Evolutionary conservation across 2,329 filamentous ascomycete species (phyloP).

Genomic region (Microthyrium microscopicum): DNA sequence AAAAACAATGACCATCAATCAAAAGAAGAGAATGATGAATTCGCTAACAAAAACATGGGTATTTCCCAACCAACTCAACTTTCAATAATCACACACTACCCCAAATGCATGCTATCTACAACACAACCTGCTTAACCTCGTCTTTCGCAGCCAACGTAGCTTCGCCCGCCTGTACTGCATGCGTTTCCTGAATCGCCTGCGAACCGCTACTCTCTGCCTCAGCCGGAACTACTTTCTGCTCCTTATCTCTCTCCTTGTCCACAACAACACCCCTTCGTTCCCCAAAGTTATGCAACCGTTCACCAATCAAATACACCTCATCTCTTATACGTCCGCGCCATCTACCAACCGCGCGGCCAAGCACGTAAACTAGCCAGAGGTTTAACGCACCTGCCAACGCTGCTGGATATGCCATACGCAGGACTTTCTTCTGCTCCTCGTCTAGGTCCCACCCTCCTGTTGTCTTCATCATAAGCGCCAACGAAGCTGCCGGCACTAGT

Average conservation of each 20-base stretch:
- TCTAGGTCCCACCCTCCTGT: conserved; percentile 25
- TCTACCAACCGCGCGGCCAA: conserved; percentile 42
- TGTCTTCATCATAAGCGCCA: conserved; percentile 32
- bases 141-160: too few species aligned
- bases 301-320: conserved; percentile 91
- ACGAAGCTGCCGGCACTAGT: conserved; percentile 51
- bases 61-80: too few species aligned
- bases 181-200: too few species aligned
- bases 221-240: too few species aligned
- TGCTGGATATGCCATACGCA: conserved; percentile 56
- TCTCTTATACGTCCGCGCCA: conserved; percentile 78
- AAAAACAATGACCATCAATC: too few species aligned
- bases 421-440: conserved; percentile 26
- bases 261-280: conserved; percentile 24
- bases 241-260: not conserved
- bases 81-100: too few species aligned
- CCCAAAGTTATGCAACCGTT: conserved; percentile 87
- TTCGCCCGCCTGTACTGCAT: too few species aligned
- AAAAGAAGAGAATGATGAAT: too few species aligned
- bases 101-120: too few species aligned
- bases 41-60: too few species aligned
- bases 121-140: too few species aligned
- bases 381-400: conserved; percentile 30
- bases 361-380: conserved; percentile 33
- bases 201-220: too few species aligned